These are phyloP conservation scores for Trichoderma sp. DNA, from an alignment of 2,329 filamentous ascomycete species.

Conservation along the genomic window DNA sequence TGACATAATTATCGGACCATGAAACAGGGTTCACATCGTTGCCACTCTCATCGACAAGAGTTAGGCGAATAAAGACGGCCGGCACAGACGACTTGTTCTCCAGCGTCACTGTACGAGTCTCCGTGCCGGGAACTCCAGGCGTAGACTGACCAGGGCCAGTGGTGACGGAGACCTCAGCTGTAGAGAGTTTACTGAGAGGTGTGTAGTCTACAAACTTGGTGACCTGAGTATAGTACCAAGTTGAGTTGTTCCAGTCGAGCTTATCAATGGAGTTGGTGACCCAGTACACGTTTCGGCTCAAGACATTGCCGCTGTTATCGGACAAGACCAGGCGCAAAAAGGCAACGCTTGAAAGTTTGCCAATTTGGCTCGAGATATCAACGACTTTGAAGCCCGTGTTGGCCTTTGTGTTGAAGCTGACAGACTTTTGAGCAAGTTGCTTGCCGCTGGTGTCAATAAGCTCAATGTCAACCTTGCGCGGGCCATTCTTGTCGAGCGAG, in stretches of 20 bases:
- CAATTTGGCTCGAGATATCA: conserved; percentile 32
- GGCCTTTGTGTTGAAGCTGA: conserved; percentile 45
- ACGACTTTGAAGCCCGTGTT: conserved; percentile 47
- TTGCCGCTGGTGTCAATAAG: conserved; percentile 54
- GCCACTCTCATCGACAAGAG: conserved; percentile 50
- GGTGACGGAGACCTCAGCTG: conserved; percentile 44
- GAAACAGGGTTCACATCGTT: conserved; percentile 55
- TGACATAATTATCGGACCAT: conserved; percentile 68
- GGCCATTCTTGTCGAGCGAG: conserved; percentile 45
- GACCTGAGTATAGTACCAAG: conserved; percentile 64
- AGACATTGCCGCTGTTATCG: conserved; percentile 37
- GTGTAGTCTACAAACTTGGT: conserved; percentile 54
- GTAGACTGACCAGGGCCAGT: conserved; percentile 24
- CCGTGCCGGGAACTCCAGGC: conserved; percentile 9
- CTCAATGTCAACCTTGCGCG: conserved; percentile 52
- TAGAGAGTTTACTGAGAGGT: conserved; percentile 46
- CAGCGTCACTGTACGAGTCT: conserved; percentile 45
- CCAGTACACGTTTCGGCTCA: conserved; percentile 67
- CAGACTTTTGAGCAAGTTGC: conserved; percentile 41
- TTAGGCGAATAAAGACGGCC: conserved; percentile 61
- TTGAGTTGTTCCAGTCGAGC: conserved; percentile 60
- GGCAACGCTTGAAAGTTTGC: conserved; percentile 46
- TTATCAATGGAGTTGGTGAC: conserved; percentile 51
- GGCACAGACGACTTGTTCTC: conserved; percentile 57
- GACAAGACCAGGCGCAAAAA: conserved; percentile 56